Evolutionary conservation across 1,284 basidiomycete species (phyloP).

Genomic region (Pholiota adiposa): DNA sequence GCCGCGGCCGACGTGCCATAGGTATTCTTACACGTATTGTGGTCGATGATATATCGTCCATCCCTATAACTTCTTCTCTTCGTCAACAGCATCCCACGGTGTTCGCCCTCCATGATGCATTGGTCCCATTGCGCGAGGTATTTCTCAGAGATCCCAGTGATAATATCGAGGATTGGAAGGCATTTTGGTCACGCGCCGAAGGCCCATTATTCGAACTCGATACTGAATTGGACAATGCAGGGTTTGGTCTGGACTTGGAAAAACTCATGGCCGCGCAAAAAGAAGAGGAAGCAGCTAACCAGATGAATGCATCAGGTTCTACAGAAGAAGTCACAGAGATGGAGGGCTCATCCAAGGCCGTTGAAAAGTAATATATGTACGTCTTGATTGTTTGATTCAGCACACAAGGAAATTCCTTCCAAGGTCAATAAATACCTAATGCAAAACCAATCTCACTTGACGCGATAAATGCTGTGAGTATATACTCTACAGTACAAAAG

Average conservation of each 20-base stretch:
- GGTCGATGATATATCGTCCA: conserved; percentile 5
- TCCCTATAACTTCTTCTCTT: conserved; percentile 2
- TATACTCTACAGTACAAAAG: too few species aligned
- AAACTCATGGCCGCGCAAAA: conserved; percentile 1
- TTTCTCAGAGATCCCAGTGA: conserved; percentile 2
- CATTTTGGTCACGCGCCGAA: conserved; percentile 8
- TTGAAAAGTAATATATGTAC: not conserved
- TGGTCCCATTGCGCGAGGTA: conserved; percentile 3
- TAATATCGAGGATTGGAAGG: conserved; percentile 1
- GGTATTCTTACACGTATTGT: not conserved
- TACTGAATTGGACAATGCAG: not conserved
- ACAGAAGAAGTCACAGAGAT: not conserved
- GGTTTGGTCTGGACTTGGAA: conserved; percentile 7
- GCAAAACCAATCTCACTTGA: too few species aligned
- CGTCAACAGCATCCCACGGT: conserved; percentile 5
- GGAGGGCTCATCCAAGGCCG: not conserved
- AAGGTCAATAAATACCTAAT: too few species aligned
- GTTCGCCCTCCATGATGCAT: conserved; percentile 5
- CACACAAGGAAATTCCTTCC: too few species aligned
- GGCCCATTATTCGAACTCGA: conserved; percentile 1
- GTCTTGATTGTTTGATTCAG: too few species aligned
- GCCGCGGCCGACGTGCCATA: conserved; percentile 10
- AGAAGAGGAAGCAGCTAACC: not conserved
- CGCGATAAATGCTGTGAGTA: too few species aligned
- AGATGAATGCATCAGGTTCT: not conserved